A percentile compares a stretch with the other conserved stretches of the same genome.
Conservation (phyloP, 2,329 filamentous ascomycete genomes). For the Apiospora pterosperma region DNA sequence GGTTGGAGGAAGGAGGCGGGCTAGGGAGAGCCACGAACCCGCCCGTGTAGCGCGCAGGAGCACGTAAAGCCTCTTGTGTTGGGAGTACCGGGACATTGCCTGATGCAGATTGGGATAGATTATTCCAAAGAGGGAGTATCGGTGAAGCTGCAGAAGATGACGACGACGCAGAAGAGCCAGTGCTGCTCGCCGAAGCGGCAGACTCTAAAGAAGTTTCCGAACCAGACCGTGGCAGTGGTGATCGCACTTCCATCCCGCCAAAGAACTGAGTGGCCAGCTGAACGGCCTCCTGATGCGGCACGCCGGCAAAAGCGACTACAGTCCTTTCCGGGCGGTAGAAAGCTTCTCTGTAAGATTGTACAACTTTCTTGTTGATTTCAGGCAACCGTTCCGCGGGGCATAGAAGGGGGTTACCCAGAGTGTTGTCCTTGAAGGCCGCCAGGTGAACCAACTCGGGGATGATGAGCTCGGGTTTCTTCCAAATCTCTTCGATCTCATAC, state of each 20-base stretch:
- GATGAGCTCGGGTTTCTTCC: slow-evolving; percentile 95
- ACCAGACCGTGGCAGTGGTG: slow-evolving; percentile 50
- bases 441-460: slow-evolving; percentile 93
- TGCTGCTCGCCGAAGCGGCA: slow-evolving; percentile 11
- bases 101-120: slow-evolving; percentile 65
- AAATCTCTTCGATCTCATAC: slow-evolving; percentile 96
- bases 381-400: slow-evolving; percentile 82
- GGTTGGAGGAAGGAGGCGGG: slow-evolving; percentile 74
- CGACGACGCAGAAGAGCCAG: slow-evolving; percentile 27
- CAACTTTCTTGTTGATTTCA: slow-evolving; percentile 68
- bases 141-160: slow-evolving; percentile 28
- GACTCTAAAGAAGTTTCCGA: slow-evolving; percentile 53
- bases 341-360: slow-evolving; percentile 73
- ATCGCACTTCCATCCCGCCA: slow-evolving; percentile 74
- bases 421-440: slow-evolving; percentile 94
- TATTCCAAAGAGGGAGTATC: slow-evolving; percentile 37
- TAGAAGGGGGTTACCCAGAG: slow-evolving; percentile 86
- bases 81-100: slow-evolving; percentile 40
- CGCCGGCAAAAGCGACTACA: slow-evolving; percentile 92
- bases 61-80: slow-evolving; percentile 51
- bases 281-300: slow-evolving; percentile 78
- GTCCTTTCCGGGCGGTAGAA: slow-evolving; percentile 91
- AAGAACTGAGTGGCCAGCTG: slow-evolving; percentile 80
- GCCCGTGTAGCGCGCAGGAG: slow-evolving; percentile 82
- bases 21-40: slow-evolving; percentile 84